phyloP scores from a whole-genome alignment of 176 grass and related monocot genomes.

The Urochloa ruziziensis region DNA sequence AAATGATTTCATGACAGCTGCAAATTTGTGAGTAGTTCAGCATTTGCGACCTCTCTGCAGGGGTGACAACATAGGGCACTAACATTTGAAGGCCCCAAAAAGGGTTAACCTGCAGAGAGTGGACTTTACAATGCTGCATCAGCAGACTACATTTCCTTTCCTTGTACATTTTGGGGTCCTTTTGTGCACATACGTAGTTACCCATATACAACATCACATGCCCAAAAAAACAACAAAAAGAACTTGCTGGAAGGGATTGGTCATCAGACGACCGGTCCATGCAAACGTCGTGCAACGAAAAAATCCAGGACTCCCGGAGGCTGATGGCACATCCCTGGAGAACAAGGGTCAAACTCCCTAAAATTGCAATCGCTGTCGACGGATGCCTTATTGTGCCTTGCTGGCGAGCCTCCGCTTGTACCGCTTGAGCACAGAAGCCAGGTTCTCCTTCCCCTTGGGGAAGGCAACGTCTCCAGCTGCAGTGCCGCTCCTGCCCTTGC shows the following conservation, averaged over 20 bases:
- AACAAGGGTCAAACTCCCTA: slow-evolving; percentile 41
- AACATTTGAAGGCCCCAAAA: slow-evolving; percentile 9
- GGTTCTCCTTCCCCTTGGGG: slow-evolving; percentile 98
- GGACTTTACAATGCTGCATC: slow-evolving; percentile 41
- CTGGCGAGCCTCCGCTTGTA: slow-evolving; percentile 83
- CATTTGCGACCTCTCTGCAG: slow-evolving; percentile 12
- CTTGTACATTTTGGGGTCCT: slow-evolving; percentile 6
- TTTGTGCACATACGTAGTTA: slow-evolving; percentile 19
- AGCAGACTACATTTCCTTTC: slow-evolving; percentile 29
- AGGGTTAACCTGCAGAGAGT: slow-evolving; percentile 33
- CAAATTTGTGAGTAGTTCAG: neutral
- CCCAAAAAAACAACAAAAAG: slow-evolving; percentile 37
- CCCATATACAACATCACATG: slow-evolving; percentile 63
- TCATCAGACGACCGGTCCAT: slow-evolving; percentile 29
- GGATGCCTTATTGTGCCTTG: slow-evolving; percentile 46
- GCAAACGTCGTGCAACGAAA: slow-evolving; percentile 67
- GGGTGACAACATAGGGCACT: slow-evolving; percentile 18
- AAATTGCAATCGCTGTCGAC: neutral
- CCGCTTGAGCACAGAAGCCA: slow-evolving; percentile 94
- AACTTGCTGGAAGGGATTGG: slow-evolving; percentile 41
- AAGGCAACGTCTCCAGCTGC: slow-evolving; percentile 93
- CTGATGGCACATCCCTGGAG: neutral
- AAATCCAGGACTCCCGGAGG: slow-evolving; percentile 50
- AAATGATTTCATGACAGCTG: neutral
- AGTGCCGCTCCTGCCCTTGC: slow-evolving; percentile 91